Conservation (phyloP, 345 rosid genomes). For the Bruguiera gymnorhiza region DNA sequence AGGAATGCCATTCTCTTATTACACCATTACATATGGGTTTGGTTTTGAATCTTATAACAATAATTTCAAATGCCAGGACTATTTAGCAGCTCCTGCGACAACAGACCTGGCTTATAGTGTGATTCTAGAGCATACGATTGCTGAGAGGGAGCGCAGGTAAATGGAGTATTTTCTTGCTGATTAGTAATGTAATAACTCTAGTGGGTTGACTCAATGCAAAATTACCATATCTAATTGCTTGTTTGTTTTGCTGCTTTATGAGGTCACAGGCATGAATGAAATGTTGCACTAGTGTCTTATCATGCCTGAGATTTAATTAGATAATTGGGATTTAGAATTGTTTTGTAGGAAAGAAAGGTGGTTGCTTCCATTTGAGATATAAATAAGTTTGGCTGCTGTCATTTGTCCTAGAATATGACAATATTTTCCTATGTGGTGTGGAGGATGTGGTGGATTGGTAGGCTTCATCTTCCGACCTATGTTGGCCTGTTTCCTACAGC, state of each 20-base stretch:
- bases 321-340: background rate
- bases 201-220: background rate
- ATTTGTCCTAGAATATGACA: background rate
- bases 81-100: constrained; percentile 72
- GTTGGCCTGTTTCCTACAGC: background rate
- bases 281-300: background rate
- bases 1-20: background rate
- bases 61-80: constrained; percentile 58
- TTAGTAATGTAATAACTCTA: background rate
- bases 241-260: background rate
- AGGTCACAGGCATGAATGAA: background rate
- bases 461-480: background rate
- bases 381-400: background rate
- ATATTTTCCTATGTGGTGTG: background rate
- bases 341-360: background rate
- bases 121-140: constrained; percentile 82
- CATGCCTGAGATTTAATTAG: background rate
- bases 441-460: background rate
- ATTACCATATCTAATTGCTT: background rate
- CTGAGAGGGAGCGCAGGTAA: constrained; percentile 99
- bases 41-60: constrained; percentile 16
- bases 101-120: constrained; percentile 80
- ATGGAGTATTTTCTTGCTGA: constrained; percentile 4
- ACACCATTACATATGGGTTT: background rate
- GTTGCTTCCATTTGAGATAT: background rate